These are phyloP conservation scores for Planoprotostelium fungivorum DNA, from an alignment of 78 protist species.

Conservation along the genomic window DNA sequence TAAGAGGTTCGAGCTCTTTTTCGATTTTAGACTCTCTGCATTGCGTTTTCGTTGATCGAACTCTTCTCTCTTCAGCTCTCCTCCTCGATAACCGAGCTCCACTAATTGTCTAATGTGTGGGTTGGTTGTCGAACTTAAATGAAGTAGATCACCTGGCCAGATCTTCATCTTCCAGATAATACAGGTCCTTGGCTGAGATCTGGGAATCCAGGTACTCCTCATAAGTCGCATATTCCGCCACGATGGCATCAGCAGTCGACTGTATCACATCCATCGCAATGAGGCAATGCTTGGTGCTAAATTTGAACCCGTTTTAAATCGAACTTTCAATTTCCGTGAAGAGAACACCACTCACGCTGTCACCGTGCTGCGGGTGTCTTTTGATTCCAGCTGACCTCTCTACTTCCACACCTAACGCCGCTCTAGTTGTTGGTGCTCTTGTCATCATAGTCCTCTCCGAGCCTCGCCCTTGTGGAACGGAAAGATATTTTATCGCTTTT, in stretches of 20 bases:
- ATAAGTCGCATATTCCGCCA: conserved; percentile 33
- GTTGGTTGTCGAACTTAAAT: not conserved
- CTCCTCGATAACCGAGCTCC: conserved; percentile 90
- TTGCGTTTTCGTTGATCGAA: conserved; percentile 63
- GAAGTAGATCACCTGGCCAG: conserved; percentile 35
- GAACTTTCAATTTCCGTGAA: too few species aligned
- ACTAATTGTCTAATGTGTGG: conserved; percentile 61
- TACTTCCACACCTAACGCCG: too few species aligned
- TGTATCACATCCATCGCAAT: not conserved
- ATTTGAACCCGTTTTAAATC: too few species aligned
- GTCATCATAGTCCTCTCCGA: too few species aligned
- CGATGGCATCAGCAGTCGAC: not conserved
- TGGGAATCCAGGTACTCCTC: conserved; percentile 81
- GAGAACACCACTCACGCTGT: too few species aligned
- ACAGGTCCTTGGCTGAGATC: conserved; percentile 65
- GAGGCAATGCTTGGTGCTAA: too few species aligned
- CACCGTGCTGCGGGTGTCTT: too few species aligned
- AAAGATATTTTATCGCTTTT: too few species aligned
- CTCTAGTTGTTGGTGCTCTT: too few species aligned
- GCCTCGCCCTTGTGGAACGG: too few species aligned
- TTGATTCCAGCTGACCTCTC: too few species aligned
- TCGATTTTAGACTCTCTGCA: conserved; percentile 2
- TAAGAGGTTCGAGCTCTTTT: not conserved
- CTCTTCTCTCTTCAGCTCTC: conserved; percentile 82
- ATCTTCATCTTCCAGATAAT: conserved; percentile 80